A percentile compares a stretch with the other conserved stretches of the same genome.
Evolutionary conservation across 148 eudicot species (phyloP).

Genomic region (Diospyros kaki): DNA sequence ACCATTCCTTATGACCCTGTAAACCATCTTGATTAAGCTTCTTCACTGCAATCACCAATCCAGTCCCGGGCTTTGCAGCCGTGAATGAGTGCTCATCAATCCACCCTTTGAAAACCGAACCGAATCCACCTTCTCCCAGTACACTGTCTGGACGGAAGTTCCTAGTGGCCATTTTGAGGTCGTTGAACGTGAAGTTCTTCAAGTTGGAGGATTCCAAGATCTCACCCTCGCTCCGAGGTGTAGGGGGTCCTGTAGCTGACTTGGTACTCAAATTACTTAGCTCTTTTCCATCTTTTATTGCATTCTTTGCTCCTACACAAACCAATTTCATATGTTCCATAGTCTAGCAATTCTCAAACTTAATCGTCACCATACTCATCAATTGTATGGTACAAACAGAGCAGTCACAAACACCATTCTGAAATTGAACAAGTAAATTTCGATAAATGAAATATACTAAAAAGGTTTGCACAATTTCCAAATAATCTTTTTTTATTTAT

Average conservation of each 20-base stretch:
- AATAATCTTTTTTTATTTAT: background rate
- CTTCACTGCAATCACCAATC: constrained; percentile 57
- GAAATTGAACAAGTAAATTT: constrained; percentile 1
- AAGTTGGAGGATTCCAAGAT: constrained; percentile 51
- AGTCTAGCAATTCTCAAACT: background rate
- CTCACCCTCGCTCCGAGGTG: constrained; percentile 47
- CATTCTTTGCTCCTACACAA: constrained; percentile 37
- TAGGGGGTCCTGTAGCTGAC: constrained; percentile 29
- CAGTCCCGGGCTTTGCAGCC: constrained; percentile 45
- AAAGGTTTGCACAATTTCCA: background rate
- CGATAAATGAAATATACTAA: background rate
- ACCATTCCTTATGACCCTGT: constrained; percentile 62
- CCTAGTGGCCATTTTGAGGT: constrained; percentile 45
- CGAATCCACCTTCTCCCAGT: constrained; percentile 59
- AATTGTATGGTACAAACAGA: background rate
- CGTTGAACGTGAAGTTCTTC: constrained; percentile 38
- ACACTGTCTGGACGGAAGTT: constrained; percentile 57
- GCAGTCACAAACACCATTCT: background rate
- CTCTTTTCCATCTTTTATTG: constrained; percentile 34
- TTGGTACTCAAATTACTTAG: constrained; percentile 35
- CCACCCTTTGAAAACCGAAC: constrained; percentile 61
- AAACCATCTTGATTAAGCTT: constrained; percentile 51
- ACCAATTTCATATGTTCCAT: background rate
- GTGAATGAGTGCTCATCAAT: constrained; percentile 39
- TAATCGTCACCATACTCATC: background rate